These are phyloP conservation scores for Myochromella boudieri DNA, from an alignment of 768 basidiomycete genomes.

Conservation along the genomic window DNA sequence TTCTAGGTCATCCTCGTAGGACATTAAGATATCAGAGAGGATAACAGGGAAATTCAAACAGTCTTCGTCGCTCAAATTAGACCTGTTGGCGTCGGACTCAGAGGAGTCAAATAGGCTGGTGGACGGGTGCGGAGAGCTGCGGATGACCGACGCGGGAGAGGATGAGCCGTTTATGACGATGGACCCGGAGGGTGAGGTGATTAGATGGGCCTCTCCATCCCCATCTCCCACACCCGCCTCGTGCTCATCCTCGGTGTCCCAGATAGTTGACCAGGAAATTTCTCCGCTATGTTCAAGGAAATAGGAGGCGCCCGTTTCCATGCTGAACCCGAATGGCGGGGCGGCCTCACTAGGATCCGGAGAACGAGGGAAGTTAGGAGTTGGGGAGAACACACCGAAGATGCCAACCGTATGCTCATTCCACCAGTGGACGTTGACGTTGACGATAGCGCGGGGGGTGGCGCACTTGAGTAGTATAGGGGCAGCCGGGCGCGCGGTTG, in stretches of 20 bases:
- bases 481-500: not conserved
- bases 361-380: not conserved
- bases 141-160: not conserved
- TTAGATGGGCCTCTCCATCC: not conserved
- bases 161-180: not conserved
- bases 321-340: slow-evolving; percentile 2
- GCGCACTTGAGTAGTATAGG: not conserved
- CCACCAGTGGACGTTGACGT: slow-evolving; percentile 5
- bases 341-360: not conserved
- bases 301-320: slow-evolving; percentile 8
- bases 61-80: too few relatives aligned
- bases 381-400: not conserved
- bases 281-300: slow-evolving; percentile 6
- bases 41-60: too few relatives aligned
- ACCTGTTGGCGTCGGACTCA: not conserved
- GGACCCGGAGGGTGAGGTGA: not conserved
- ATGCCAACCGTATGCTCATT: not conserved
- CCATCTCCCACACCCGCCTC: not conserved
- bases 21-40: too few relatives aligned
- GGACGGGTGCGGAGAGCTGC: too few relatives aligned
- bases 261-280: slow-evolving; percentile 7
- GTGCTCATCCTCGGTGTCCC: not conserved
- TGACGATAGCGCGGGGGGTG: not conserved
- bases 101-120: not conserved
- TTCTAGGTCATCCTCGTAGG: not conserved